Base-by-base conservation (phyloP, 306 rosid genomes). In the Cucumis sativus region DNA sequence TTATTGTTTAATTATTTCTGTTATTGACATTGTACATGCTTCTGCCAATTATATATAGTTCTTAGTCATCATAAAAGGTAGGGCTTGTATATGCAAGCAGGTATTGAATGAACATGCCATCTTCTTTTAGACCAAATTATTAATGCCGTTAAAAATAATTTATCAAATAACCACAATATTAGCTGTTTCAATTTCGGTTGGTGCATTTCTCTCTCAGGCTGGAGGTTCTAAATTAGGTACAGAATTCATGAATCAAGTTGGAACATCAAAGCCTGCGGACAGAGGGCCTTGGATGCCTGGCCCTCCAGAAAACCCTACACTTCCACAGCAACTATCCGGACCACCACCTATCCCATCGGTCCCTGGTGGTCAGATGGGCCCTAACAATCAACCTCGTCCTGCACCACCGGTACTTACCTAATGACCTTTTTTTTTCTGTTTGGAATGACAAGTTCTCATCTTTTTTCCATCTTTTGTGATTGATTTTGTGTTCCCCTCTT, bases 231-330 rank as follows among this genome's bases (percentile, higher is more conserved):
- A 88, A 52, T 43, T 84, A 28, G 96, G 91, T 66, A n/a, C 91
- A 25, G 97, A 91, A 77, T 88, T 88, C 79, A 83, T 86, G 84
- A 88, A 81, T 87, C 97, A 91, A 81, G 83, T 79, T 62, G 92
- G 88, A 86, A 85, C 79, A 83, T 82, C 92, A 52, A 86, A 85
- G 91, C 98, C 86, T 85, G 76, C 80, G 41, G 98, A 91, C 78
- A 86, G 97, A 87, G 95, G 89, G 74, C 83, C 92, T 59, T 85
- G 95, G 95, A 87, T 87, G 85, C 74, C 97, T 52, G 89, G 90
- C 52, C 85, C 81, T 17, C 84, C 89, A 0, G 97, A 90, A 74
- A 89, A 86, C 73, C 73, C 82, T 0, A 18, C 84, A 69, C 62
- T 84, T 25, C 54, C 90, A 43, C 75, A 21, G 74, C 97, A 89